Evolutionary conservation across 1,139 yeast species (phyloP), one percentile per base, ranked within the genome.

Genomic region (Protomyces arabidopsidicola): DNA sequence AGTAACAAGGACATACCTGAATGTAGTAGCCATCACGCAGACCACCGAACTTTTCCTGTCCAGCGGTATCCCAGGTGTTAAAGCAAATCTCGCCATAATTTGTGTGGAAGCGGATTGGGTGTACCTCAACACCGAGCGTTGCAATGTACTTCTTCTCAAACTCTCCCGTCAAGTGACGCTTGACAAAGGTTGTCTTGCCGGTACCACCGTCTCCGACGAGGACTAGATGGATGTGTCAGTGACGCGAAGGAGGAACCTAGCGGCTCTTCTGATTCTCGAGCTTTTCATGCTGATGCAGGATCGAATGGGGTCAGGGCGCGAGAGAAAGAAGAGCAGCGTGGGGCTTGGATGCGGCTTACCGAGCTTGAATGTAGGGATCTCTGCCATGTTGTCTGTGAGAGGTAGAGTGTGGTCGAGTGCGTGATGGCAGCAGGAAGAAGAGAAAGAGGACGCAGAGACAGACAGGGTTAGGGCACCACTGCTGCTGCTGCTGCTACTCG

Each of bases 21-120:
- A 95, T 93, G 81, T 95, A 93, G 84, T 95, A 93, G 76, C 98
- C 99, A 76, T 93, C 98, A 84, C 98, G 91, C 76, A 95, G 84
- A 74, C 99, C 98, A 79, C 99, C 99, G 74, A 95, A 93, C 82
- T 95, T 95, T 82, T 95, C 99, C 83, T 95, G 99, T 70, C 98
- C 99, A 67, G 99, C 99, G 68, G 98, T 95, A 79, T 95, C 99
- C 99, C 99, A 95, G 73, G 93, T 71, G 77, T 95, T 97, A 79
- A 95, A 95, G 80, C 90, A 91, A 81, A 95, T 90, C 81, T 93
- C 97, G 81, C 99, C 99, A 75, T 82, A 93, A 84, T 93, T 93
- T 77, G 99, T 95, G 87, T 86, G 90, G 87, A 95, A 95, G 60
- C 95, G 91, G 79, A 95, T 86, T 72, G 98, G 98, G 78, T 93